Evolutionary conservation across 2,329 filamentous ascomycete species (phyloP).

Genomic region (Pyricularia pennisetigena): DNA sequence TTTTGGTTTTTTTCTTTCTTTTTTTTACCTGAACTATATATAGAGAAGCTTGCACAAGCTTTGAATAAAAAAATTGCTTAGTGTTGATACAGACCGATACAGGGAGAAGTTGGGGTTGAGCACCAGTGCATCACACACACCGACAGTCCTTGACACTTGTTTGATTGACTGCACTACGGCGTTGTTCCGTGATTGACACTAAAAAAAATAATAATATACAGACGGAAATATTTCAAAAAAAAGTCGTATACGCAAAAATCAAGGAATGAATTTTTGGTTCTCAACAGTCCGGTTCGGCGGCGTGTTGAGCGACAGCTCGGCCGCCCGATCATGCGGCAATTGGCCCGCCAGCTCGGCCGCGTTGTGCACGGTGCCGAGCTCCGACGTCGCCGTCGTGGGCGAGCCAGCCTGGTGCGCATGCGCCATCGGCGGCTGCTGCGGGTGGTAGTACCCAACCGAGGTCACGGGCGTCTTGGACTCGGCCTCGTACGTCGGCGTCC

Average conservation of each 20-base stretch:
- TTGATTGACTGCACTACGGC: too few species aligned
- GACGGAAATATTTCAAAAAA: neutral
- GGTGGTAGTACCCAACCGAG: neutral
- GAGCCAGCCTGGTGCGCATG: neutral
- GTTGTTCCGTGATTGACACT: too few species aligned
- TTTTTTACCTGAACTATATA: neutral
- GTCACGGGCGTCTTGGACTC: slow-evolving; percentile 24
- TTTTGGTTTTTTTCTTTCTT: neutral
- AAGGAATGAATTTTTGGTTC: neutral
- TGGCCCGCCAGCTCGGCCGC: neutral
- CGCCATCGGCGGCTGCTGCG: neutral
- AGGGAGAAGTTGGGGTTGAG: too few species aligned
- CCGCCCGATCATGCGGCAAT: neutral
- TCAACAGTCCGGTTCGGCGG: neutral
- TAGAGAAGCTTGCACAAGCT: too few species aligned
- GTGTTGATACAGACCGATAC: too few species aligned
- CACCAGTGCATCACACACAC: too few species aligned
- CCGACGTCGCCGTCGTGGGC: neutral
- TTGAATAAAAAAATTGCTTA: too few species aligned
- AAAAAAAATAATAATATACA: too few species aligned
- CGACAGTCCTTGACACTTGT: too few species aligned
- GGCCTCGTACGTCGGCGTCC: slow-evolving; percentile 41
- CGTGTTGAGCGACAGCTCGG: neutral
- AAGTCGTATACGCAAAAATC: neutral
- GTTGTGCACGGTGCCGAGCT: neutral